Evolutionary conservation across 2,329 filamentous ascomycete genomes (phyloP).

Genomic region (Fusarium sp.): DNA sequence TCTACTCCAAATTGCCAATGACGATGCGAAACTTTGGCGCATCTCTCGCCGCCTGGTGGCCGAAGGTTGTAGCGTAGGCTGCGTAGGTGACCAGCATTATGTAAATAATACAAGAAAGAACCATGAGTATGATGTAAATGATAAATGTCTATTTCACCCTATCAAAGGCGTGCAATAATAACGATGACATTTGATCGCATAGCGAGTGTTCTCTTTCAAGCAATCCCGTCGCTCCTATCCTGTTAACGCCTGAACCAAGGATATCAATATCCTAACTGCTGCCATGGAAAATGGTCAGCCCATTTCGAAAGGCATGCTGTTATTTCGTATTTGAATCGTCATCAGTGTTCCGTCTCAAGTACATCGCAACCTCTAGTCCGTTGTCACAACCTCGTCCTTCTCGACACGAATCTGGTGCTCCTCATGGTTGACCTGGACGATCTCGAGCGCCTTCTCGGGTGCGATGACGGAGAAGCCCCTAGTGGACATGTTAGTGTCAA

Average conservation of each 20-base stretch:
- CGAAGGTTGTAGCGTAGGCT: background rate
- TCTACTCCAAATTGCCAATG: background rate
- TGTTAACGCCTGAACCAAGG: slow-evolving; percentile 39
- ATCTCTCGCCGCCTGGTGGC: background rate
- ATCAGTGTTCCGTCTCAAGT: slow-evolving; percentile 1
- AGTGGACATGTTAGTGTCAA: slow-evolving; percentile 43
- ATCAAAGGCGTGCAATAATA: slow-evolving; percentile 10
- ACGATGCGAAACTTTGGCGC: background rate
- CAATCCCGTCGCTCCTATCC: slow-evolving; percentile 34
- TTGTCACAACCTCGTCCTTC: slow-evolving; percentile 77
- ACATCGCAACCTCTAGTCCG: slow-evolving; percentile 19
- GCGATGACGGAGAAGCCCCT: slow-evolving; percentile 85
- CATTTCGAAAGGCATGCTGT: slow-evolving; percentile 28
- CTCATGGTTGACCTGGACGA: slow-evolving; percentile 72
- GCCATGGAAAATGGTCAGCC: slow-evolving; percentile 9
- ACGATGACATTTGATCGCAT: slow-evolving; percentile 12
- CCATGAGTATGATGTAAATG: background rate
- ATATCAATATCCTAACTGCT: slow-evolving; percentile 24
- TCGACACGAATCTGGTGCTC: slow-evolving; percentile 69
- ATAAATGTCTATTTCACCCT: slow-evolving; percentile 1
- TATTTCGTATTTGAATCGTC: slow-evolving; percentile 23
- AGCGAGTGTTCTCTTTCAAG: slow-evolving; percentile 35
- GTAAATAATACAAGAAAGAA: background rate
- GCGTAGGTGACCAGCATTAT: background rate
- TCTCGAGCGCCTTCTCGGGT: slow-evolving; percentile 75